Evolutionary conservation across 2,329 filamentous ascomycete species (phyloP).

Genomic region (Calonectria hongkongensis): DNA sequence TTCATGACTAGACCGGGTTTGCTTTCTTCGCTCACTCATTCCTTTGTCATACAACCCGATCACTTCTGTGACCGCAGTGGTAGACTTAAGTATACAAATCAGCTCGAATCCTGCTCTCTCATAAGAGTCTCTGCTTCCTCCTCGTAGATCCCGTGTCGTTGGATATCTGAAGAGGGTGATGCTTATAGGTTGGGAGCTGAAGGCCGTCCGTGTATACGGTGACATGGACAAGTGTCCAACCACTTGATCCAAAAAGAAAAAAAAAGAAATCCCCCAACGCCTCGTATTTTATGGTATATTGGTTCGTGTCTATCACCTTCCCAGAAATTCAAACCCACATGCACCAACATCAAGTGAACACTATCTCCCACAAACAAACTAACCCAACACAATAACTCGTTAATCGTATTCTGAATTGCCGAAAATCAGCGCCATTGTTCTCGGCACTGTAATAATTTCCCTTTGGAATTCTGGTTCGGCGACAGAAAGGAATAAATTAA

Average conservation of each 20-base stretch:
- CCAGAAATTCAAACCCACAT: slow-evolving; percentile 31
- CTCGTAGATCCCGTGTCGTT: neutral
- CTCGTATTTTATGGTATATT: slow-evolving; percentile 56
- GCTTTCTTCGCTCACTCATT: neutral
- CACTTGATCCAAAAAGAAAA: slow-evolving; percentile 30
- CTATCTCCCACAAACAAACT: slow-evolving; percentile 15
- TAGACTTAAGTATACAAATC: neutral
- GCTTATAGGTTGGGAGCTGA: neutral
- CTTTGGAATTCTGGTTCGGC: slow-evolving; percentile 4
- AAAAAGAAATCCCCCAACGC: slow-evolving; percentile 45
- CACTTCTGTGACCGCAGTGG: neutral
- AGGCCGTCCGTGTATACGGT: neutral
- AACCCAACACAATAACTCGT: slow-evolving; percentile 33
- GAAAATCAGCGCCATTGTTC: slow-evolving; percentile 34
- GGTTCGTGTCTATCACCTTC: slow-evolving; percentile 52
- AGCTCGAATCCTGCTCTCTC: neutral
- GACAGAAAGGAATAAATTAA: slow-evolving; percentile 26
- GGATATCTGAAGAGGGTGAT: neutral
- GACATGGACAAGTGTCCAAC: slow-evolving; percentile 1
- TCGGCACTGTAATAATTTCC: slow-evolving; percentile 33
- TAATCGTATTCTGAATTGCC: slow-evolving; percentile 40
- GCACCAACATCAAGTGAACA: slow-evolving; percentile 36
- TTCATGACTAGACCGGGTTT: neutral
- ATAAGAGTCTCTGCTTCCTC: neutral
- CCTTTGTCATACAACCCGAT: neutral